Conservation (phyloP, 106 monocot species). For the Agapanthus africanus region DNA sequence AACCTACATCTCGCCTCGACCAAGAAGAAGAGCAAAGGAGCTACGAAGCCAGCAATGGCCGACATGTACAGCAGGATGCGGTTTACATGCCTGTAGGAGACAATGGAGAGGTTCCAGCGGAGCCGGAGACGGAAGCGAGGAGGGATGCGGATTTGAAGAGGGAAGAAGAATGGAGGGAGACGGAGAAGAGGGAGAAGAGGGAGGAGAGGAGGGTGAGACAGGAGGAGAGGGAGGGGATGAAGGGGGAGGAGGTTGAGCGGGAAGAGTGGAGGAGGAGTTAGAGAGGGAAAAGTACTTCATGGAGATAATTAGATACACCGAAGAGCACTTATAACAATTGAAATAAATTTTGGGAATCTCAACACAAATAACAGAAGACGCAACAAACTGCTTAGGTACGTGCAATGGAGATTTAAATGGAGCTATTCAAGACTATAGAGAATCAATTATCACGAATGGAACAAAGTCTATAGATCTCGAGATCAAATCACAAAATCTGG, state of each 20-base stretch:
- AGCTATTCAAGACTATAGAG: no score
- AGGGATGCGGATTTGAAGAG: neutral
- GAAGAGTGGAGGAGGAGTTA: slow-evolving; percentile 22
- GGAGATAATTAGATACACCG: no score
- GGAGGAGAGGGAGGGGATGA: slow-evolving; percentile 10
- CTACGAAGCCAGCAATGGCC: slow-evolving; percentile 21
- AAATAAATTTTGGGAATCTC: no score
- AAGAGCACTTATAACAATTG: no score
- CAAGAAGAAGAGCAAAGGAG: slow-evolving; percentile 37
- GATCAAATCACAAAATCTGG: no score
- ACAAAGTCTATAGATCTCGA: no score
- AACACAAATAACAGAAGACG: no score
- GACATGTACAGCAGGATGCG: slow-evolving; percentile 26
- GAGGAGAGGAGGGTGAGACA: slow-evolving; percentile 13
- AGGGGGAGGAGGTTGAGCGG: slow-evolving; percentile 1
- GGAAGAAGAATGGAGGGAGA: slow-evolving; percentile 11
- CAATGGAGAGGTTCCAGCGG: slow-evolving; percentile 51
- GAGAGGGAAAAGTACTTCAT: slow-evolving; percentile 19
- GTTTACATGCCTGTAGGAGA: slow-evolving; percentile 37
- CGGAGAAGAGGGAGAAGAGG: slow-evolving; percentile 28
- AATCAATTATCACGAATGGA: no score
- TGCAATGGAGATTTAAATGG: no score
- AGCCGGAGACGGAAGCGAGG: neutral
- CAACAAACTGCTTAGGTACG: no score
- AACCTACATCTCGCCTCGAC: slow-evolving; percentile 20